Evolutionary conservation across 1,284 basidiomycete genomes (phyloP).

Genomic region (Athelia sp.): DNA sequence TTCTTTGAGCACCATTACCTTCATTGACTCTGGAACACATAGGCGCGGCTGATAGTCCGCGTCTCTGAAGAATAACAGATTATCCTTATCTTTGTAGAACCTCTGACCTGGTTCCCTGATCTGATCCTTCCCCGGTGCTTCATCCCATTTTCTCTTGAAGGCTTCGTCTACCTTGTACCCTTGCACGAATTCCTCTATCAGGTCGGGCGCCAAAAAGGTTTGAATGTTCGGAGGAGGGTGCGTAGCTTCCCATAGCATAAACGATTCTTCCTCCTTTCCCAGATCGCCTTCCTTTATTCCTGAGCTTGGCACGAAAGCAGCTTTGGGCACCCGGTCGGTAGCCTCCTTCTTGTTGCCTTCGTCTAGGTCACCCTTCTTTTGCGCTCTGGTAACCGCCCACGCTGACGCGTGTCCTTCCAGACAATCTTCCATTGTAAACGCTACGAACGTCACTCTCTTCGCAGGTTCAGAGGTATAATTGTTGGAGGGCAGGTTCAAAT

Average conservation of each 20-base stretch:
- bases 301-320: too few relatives aligned
- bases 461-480: neutral
- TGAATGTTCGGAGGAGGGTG: neutral
- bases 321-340: too few relatives aligned
- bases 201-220: neutral
- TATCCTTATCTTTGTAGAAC: slow-evolving; percentile 10
- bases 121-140: neutral
- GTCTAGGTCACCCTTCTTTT: neutral
- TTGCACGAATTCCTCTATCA: neutral
- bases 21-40: slow-evolving; percentile 12
- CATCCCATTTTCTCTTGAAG: slow-evolving; percentile 1
- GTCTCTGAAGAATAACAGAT: slow-evolving; percentile 17
- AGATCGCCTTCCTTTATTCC: neutral
- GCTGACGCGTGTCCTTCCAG: neutral
- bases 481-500: slow-evolving; percentile 3
- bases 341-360: too few relatives aligned
- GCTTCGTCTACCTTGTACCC: slow-evolving; percentile 1
- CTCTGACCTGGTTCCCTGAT: slow-evolving; percentile 5
- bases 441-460: neutral
- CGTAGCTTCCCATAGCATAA: neutral
- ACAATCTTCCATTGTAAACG: neutral
- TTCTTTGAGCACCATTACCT: slow-evolving; percentile 5
- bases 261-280: neutral
- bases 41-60: slow-evolving; percentile 13
- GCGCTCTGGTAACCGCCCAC: neutral